Percentiles rank a stretch among this genome's conserved stretches.
Conservation (phyloP, 78 protist species). For the Planoprotostelium fungivorum region DNA sequence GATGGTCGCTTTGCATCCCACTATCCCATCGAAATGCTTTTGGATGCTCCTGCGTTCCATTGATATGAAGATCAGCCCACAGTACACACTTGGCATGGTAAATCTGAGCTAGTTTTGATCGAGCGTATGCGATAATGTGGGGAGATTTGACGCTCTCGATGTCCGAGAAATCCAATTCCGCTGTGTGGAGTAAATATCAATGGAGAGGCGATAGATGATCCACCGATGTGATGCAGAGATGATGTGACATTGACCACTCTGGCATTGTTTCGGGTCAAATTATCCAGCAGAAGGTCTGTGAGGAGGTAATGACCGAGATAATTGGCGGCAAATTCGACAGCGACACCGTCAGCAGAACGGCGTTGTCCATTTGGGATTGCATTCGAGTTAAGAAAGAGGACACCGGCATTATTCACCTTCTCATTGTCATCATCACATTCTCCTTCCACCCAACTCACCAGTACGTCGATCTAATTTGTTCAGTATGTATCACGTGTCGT, state of each 20-base stretch:
- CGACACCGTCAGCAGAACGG: background rate
- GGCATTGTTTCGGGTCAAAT: background rate
- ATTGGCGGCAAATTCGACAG: background rate
- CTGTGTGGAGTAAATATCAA: background rate
- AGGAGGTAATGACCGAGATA: background rate
- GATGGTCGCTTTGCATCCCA: background rate
- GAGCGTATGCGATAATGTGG: background rate
- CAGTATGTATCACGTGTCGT: background rate
- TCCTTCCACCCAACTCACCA: too few species aligned
- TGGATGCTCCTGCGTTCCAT: background rate
- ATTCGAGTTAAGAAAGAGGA: background rate
- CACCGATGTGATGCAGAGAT: background rate
- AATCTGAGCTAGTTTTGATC: background rate
- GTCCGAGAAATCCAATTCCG: background rate
- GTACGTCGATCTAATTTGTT: background rate
- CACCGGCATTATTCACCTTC: background rate
- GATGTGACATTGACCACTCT: background rate
- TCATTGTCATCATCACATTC: too few species aligned
- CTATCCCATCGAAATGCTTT: background rate
- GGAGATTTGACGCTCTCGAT: background rate
- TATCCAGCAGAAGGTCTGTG: background rate
- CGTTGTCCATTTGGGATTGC: background rate
- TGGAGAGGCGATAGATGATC: background rate
- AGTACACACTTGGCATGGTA: background rate
- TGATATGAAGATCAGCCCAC: too few species aligned